A percentile compares a stretch with the other conserved stretches of the same genome.
Conservation (phyloP, 2,329 filamentous ascomycete genomes). For the Trichoderma citrinoviride region DNA sequence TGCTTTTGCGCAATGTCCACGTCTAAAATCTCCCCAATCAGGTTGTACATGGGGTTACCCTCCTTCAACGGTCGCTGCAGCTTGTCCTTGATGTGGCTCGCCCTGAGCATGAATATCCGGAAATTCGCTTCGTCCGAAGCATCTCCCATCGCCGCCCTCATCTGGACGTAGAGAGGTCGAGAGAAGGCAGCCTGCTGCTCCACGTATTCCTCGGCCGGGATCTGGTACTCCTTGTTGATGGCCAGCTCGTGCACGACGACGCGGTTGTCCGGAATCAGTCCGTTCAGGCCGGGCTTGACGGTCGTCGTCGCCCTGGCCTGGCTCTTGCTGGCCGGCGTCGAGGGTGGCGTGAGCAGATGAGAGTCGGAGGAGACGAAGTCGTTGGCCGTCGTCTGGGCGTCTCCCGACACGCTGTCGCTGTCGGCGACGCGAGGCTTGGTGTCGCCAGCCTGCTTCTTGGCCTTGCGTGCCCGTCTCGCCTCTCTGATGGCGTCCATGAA, state of each 20-base stretch:
- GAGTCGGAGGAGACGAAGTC: conserved; percentile 42
- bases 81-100: conserved; percentile 68
- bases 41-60: conserved; percentile 69
- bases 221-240: conserved; percentile 74
- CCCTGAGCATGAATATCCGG: conserved; percentile 66
- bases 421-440: conserved; percentile 66
- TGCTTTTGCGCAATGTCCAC: conserved; percentile 67
- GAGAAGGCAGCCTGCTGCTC: conserved; percentile 53
- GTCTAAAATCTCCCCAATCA: conserved; percentile 74
- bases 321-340: conserved; percentile 46
- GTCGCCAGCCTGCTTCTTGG: conserved; percentile 66
- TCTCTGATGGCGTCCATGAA: conserved; percentile 74
- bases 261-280: conserved; percentile 68
- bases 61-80: conserved; percentile 68
- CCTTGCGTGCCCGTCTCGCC: conserved; percentile 61
- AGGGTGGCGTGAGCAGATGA: conserved; percentile 54
- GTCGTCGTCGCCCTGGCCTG: conserved; percentile 36
- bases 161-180: conserved; percentile 53
- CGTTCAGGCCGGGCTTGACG: conserved; percentile 45
- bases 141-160: conserved; percentile 63
- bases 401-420: conserved; percentile 45
- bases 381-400: conserved; percentile 39
- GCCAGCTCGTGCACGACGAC: conserved; percentile 75
- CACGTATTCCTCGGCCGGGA: conserved; percentile 60
- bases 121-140: conserved; percentile 64